These are phyloP conservation scores for Starmera dryadoides DNA, from an alignment of 805 yeast species.

Conservation along the genomic window DNA sequence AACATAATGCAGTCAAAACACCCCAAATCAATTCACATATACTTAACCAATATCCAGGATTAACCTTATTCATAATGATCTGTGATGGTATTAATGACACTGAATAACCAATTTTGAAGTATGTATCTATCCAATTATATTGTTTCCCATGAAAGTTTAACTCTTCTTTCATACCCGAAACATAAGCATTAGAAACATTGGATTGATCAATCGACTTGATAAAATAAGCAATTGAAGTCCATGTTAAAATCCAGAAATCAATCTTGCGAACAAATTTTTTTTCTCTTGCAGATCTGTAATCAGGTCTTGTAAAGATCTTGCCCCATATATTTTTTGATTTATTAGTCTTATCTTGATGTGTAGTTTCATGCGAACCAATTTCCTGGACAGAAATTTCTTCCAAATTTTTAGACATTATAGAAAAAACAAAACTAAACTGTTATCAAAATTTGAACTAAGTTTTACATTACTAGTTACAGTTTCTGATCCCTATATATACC, in stretches of 20 bases:
- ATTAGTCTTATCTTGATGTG: too few species aligned
- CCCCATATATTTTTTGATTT: neutral
- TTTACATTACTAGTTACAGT: too few species aligned
- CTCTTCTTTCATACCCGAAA: conserved; percentile 55
- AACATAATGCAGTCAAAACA: conserved; percentile 50
- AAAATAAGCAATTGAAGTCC: conserved; percentile 30
- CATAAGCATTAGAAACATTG: conserved; percentile 60
- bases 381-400: neutral
- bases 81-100: conserved; percentile 62
- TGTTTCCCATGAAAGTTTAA: conserved; percentile 56
- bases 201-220: conserved; percentile 57
- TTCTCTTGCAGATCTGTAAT: conserved; percentile 2
- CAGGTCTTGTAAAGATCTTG: neutral
- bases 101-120: conserved; percentile 55
- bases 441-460: too few species aligned
- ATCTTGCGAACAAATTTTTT: conserved; percentile 5
- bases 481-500: too few species aligned
- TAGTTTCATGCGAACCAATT: neutral
- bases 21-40: conserved; percentile 63
- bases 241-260: conserved; percentile 8
- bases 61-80: conserved; percentile 48
- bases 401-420: too few species aligned
- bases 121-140: conserved; percentile 50
- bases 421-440: too few species aligned
- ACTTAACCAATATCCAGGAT: conserved; percentile 23